Percentiles rank a stretch among this genome's conserved stretches.
These are phyloP conservation scores for Lactifluus volemus DNA, from an alignment of 768 basidiomycete genomes.

Conservation along the genomic window DNA sequence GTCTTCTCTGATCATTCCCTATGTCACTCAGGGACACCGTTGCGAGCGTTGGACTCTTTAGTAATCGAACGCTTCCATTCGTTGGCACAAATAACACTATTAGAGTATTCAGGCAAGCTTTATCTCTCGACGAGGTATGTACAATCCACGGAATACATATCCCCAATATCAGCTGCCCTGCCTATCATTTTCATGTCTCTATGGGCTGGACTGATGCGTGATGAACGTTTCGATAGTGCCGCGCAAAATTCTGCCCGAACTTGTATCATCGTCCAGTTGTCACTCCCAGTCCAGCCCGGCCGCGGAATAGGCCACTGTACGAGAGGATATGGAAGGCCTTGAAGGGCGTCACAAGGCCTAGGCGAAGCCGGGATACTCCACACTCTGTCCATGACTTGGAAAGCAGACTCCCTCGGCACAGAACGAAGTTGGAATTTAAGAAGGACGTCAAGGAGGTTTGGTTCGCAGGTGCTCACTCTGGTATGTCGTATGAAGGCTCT, in stretches of 20 bases:
- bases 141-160: not conserved
- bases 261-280: conserved; percentile 42
- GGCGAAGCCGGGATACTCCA: conserved; percentile 3
- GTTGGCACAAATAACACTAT: conserved; percentile 53
- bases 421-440: not conserved
- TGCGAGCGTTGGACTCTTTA: conserved; percentile 58
- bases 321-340: not conserved
- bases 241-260: conserved; percentile 56
- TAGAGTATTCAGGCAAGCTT: conserved; percentile 66
- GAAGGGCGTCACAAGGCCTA: not conserved
- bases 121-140: conserved; percentile 67
- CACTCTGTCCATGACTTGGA: not conserved
- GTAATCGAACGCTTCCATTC: conserved; percentile 55
- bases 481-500: not conserved
- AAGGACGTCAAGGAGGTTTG: conserved; percentile 16
- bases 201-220: not conserved
- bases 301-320: conserved; percentile 23
- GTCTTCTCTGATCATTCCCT: not conserved
- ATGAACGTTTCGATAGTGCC: conserved; percentile 35
- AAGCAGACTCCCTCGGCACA: too few relatives aligned
- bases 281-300: not conserved
- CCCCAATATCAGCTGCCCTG: not conserved
- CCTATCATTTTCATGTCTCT: not conserved
- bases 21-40: conserved; percentile 58
- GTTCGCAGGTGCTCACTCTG: conserved; percentile 17